These are phyloP conservation scores for Boletus fagicola DNA, from an alignment of 768 basidiomycete species.

Conservation along the genomic window DNA sequence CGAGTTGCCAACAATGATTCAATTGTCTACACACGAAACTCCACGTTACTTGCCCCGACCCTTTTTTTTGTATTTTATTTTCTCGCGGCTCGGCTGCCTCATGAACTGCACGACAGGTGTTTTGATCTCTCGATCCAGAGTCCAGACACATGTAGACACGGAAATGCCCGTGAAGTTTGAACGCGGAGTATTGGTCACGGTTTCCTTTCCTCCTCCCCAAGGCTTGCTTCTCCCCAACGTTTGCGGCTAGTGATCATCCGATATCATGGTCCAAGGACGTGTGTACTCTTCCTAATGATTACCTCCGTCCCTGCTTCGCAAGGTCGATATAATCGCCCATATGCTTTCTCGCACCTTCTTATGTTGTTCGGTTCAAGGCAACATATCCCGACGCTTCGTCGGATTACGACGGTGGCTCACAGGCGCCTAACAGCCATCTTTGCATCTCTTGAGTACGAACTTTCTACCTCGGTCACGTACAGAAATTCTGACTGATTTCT, in stretches of 20 bases:
- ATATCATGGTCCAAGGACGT: background rate
- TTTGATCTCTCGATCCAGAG: conserved; percentile 9
- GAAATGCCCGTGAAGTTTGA: conserved; percentile 21
- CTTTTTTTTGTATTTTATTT: conserved; percentile 1
- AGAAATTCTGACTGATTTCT: background rate
- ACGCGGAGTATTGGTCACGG: background rate
- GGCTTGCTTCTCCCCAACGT: background rate
- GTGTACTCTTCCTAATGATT: too few relatives aligned
- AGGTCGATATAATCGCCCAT: background rate
- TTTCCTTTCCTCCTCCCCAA: conserved; percentile 1
- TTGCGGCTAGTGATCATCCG: background rate
- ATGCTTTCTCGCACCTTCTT: background rate
- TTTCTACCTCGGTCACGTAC: background rate
- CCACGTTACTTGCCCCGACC: background rate
- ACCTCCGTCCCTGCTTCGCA: background rate
- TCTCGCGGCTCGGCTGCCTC: conserved; percentile 13
- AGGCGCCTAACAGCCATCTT: background rate
- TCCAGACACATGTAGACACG: conserved; percentile 7
- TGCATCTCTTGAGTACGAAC: background rate
- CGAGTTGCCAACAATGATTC: conserved; percentile 4
- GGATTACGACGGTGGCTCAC: background rate
- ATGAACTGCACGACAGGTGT: conserved; percentile 5
- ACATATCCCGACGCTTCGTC: background rate
- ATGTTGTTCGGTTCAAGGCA: background rate
- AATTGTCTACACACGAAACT: conserved; percentile 5